These are phyloP conservation scores for Hyparrhenia diplandra DNA, from an alignment of 176 grass and related monocot genomes.

Conservation along the genomic window DNA sequence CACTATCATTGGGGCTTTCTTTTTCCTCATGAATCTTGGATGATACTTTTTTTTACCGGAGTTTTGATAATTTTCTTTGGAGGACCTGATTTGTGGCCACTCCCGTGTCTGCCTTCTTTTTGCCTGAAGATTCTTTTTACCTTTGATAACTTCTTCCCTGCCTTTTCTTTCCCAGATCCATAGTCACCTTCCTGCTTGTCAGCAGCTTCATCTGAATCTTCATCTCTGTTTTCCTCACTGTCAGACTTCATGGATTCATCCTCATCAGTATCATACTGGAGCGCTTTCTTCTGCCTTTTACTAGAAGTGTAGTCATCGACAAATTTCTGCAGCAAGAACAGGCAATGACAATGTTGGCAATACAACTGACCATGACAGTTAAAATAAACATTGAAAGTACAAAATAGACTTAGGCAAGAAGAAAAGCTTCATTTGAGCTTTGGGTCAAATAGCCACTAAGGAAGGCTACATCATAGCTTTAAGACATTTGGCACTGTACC, in stretches of 20 bases:
- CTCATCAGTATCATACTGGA: conserved; percentile 51
- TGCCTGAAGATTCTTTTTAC: conserved; percentile 40
- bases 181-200: conserved; percentile 58
- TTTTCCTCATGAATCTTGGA: conserved; percentile 46
- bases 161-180: conserved; percentile 39
- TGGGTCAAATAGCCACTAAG: background rate
- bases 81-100: conserved; percentile 33
- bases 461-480: too few relatives aligned
- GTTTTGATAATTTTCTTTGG: conserved; percentile 38
- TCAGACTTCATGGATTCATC: conserved; percentile 41
- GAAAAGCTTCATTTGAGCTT: background rate
- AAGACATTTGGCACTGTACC: conserved; percentile 35
- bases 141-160: conserved; percentile 47
- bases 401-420: conserved; percentile 8
- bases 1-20: conserved; percentile 40
- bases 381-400: conserved; percentile 14
- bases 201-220: conserved; percentile 36
- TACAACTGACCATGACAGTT: conserved; percentile 3
- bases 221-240: conserved; percentile 44
- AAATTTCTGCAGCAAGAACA: conserved; percentile 44
- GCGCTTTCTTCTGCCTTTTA: conserved; percentile 30
- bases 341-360: conserved; percentile 9
- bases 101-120: conserved; percentile 37
- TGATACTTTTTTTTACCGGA: conserved; percentile 35
- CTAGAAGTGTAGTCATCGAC: conserved; percentile 8